Conservation (phyloP, 164 flowering plant species). For the Houttuynia cordata region DNA sequence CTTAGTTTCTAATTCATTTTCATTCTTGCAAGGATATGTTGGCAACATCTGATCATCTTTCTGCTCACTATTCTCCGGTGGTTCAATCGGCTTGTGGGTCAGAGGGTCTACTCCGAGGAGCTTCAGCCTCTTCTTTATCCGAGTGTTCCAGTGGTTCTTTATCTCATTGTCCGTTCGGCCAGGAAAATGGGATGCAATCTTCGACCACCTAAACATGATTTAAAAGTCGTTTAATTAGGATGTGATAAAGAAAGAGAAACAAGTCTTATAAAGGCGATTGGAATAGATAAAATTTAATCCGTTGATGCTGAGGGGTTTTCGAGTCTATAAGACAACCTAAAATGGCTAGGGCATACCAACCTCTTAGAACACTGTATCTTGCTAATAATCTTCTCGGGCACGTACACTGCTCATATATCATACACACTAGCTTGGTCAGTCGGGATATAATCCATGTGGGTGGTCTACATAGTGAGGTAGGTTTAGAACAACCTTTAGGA, state of each 20-base stretch:
- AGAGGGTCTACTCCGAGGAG: slow-evolving; percentile 46
- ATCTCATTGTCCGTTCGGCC: slow-evolving; percentile 76
- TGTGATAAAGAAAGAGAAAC: background rate
- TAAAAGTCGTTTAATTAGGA: background rate
- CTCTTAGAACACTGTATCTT: too few species aligned
- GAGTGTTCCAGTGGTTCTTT: slow-evolving; percentile 73
- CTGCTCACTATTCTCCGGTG: slow-evolving; percentile 5
- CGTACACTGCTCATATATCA: too few species aligned
- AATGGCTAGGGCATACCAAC: too few species aligned
- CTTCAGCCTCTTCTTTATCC: slow-evolving; percentile 54
- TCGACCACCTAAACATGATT: slow-evolving; percentile 47
- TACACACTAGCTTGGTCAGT: too few species aligned
- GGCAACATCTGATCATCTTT: slow-evolving; percentile 4
- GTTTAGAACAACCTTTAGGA: too few species aligned
- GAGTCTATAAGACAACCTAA: too few species aligned
- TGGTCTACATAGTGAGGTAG: too few species aligned
- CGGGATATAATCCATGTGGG: too few species aligned
- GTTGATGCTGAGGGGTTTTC: too few species aligned
- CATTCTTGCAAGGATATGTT: too few species aligned
- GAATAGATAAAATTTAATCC: too few species aligned
- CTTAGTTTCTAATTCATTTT: background rate
- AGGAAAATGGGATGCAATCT: slow-evolving; percentile 60
- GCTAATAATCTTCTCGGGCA: too few species aligned
- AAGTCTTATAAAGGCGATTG: background rate
- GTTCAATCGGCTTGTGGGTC: slow-evolving; percentile 38